phyloP scores from a whole-genome alignment of 345 rosid genomes.

The Brassica juncea region DNA sequence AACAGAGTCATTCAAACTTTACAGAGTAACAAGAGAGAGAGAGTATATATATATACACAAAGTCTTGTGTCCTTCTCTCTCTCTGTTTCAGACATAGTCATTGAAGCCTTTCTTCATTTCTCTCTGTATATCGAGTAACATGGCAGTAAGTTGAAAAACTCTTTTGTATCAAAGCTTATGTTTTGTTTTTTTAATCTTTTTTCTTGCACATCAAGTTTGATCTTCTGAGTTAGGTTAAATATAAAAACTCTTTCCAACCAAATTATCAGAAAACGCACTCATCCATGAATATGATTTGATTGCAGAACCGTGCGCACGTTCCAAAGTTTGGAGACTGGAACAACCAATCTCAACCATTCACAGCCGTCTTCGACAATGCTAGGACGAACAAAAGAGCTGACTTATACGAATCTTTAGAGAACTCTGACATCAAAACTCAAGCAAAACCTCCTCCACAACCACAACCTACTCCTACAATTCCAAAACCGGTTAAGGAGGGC shows the following conservation, averaged over 20 bases:
- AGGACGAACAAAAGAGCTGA: conserved; percentile 35
- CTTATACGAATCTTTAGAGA: conserved; percentile 33
- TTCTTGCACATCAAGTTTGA: conserved; percentile 16
- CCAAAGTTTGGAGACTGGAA: conserved; percentile 45
- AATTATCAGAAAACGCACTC: background rate
- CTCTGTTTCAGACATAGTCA: background rate
- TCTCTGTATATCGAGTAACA: background rate
- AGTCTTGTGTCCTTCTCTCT: background rate
- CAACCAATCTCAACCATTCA: conserved; percentile 41
- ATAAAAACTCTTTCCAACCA: background rate
- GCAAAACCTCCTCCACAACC: conserved; percentile 24
- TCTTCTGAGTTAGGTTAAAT: background rate
- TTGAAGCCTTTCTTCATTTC: conserved; percentile 19
- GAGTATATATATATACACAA: background rate
- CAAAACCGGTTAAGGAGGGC: conserved; percentile 2
- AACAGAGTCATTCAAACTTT: conserved; percentile 34
- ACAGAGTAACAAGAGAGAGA: conserved; percentile 7
- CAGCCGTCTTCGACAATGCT: conserved; percentile 41
- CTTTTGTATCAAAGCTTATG: background rate
- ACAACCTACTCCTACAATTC: conserved; percentile 29
- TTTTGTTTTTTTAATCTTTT: background rate
- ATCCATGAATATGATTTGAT: background rate
- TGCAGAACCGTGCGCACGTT: conserved; percentile 42
- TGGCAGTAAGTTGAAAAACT: conserved; percentile 36
- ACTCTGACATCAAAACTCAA: conserved; percentile 10